Percentiles rank a stretch among this genome's conserved stretches.
Evolutionary conservation across 306 rosid species (phyloP).

Genomic region (Malus asiatica): DNA sequence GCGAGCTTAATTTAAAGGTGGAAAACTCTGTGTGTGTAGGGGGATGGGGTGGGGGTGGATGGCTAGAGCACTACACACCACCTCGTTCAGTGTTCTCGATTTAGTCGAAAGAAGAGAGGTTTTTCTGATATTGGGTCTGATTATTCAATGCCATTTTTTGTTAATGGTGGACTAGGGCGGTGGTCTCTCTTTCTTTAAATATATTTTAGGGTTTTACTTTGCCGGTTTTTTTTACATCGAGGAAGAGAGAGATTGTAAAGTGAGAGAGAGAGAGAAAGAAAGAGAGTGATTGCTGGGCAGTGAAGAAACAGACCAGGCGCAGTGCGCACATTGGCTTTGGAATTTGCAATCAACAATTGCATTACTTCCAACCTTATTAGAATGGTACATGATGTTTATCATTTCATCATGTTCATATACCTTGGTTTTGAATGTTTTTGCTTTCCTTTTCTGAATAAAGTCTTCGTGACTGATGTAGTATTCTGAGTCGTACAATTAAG

Average conservation of each 20-base stretch:
- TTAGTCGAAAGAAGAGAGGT: conserved; percentile 26
- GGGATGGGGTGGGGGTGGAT: neutral
- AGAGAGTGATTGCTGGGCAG: conserved; percentile 27
- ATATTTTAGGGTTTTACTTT: conserved; percentile 5
- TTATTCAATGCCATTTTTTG: conserved; percentile 27
- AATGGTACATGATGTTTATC: no score
- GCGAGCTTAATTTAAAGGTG: conserved; percentile 9
- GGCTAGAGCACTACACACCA: conserved; percentile 19
- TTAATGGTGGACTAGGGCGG: conserved; percentile 92
- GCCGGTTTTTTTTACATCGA: neutral
- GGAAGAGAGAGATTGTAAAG: neutral
- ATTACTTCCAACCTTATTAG: no score
- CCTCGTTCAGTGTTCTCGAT: conserved; percentile 78
- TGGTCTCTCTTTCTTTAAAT: conserved; percentile 19
- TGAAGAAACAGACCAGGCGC: conserved; percentile 30
- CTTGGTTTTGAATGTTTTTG: no score
- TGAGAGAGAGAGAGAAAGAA: conserved; percentile 4
- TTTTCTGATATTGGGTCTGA: conserved; percentile 18
- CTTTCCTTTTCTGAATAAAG: no score
- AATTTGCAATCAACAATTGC: conserved; percentile 34
- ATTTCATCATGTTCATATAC: no score
- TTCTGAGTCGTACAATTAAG: no score
- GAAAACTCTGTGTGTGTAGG: neutral
- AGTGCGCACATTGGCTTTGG: conserved; percentile 38
- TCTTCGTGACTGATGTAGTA: no score